Base-by-base conservation (phyloP, 352 stramenopile species). In the Phytophthora syringae region DNA sequence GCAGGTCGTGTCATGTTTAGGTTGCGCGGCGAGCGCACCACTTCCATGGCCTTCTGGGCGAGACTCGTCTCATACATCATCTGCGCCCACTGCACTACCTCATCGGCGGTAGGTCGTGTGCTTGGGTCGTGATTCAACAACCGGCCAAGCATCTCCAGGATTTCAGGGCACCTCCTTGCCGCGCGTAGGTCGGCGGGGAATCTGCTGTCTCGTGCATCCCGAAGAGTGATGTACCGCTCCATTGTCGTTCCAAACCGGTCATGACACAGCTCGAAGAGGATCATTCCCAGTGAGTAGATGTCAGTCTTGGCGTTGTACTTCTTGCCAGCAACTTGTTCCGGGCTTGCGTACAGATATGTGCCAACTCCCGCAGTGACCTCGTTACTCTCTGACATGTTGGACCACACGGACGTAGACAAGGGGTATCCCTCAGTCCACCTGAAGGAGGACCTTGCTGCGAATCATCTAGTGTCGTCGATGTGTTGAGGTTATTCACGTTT, bases 301-400 rank as follows among this genome's bases (percentile, higher is more conserved):
- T 97, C 91, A 7, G 89, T 96, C 72, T 97, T 97, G 30, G 90
- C 79, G 60, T 96, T 90, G 71, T 98, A 99, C 53, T 92, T 88
- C 58, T 93, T 93, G 42, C 86, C 88, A 22, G 86, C 88, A 48
- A 96, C 86, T 76, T 97, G 91, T 57, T 97, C 91, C 0, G 91
- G 91, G 60, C 86, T 96, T 40, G 89, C 88, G 43, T 97, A 97
- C 62, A 97, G 67, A 65, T 96, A 96, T 15, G 91, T 97, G 11
- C 90, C 90, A n/a, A 97, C 90, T 24, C 88, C 87, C 0, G 81
- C 89, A 0, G 90, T 97, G 27, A 95, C 92, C 37, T 94, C 89
- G 51, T 84, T 80, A 49, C 78, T 90, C 60, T 93, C 85, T 6
- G 84, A 91, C 48, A 87, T 71, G 67, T 89, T 89, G 2, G 82